Conservation (phyloP, 2,329 filamentous ascomycete species). For the Hypoxylon sp. region DNA sequence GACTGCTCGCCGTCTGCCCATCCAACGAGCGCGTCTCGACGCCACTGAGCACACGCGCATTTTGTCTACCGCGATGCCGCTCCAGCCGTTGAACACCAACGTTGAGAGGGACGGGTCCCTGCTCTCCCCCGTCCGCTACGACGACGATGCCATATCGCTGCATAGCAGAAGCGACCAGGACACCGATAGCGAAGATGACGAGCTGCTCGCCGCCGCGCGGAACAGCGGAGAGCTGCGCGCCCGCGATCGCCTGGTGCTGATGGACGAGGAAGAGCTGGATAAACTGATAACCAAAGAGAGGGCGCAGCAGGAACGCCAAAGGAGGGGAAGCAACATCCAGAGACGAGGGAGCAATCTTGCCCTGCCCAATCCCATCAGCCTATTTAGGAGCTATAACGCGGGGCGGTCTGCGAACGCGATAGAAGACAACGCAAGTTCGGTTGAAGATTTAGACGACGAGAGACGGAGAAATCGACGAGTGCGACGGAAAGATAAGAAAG, state of each 20-base stretch:
- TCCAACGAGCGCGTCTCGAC: slow-evolving; percentile 18
- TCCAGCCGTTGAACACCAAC: slow-evolving; percentile 43
- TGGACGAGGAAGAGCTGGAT: slow-evolving; percentile 78
- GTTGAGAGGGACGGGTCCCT: slow-evolving; percentile 53
- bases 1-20: slow-evolving; percentile 1
- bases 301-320: slow-evolving; percentile 50
- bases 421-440: slow-evolving; percentile 54
- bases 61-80: slow-evolving; percentile 39
- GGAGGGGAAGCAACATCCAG: slow-evolving; percentile 56
- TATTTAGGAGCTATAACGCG: slow-evolving; percentile 52
- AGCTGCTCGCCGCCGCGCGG: slow-evolving; percentile 69
- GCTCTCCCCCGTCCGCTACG: slow-evolving; percentile 70
- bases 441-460: slow-evolving; percentile 58
- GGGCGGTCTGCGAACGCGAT: slow-evolving; percentile 49
- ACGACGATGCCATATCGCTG: slow-evolving; percentile 73
- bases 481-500: slow-evolving; percentile 62
- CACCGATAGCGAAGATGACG: slow-evolving; percentile 78
- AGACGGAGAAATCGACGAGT: slow-evolving; percentile 59
- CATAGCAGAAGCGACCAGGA: slow-evolving; percentile 75
- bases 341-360: slow-evolving; percentile 55
- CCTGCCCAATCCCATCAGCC: slow-evolving; percentile 57
- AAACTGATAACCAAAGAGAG: slow-evolving; percentile 64
- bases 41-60: slow-evolving; percentile 1
- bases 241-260: slow-evolving; percentile 73
- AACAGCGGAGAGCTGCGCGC: slow-evolving; percentile 74